These are phyloP conservation scores for Silybum marianum DNA, from an alignment of 129 eudicot species.

Conservation along the genomic window DNA sequence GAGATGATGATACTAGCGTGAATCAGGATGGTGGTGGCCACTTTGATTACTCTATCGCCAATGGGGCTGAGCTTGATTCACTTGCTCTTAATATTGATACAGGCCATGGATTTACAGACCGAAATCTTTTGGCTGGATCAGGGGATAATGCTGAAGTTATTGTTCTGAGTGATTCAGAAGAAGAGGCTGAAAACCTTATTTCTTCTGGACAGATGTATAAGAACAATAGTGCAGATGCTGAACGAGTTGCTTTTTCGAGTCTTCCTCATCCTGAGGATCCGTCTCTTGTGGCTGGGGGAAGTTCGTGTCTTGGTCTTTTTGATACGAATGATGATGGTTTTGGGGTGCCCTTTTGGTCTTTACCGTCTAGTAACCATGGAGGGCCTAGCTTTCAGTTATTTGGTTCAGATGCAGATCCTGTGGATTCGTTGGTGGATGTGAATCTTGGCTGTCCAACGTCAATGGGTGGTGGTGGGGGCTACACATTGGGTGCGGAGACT, in stretches of 20 bases:
- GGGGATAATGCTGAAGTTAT: conserved; percentile 58
- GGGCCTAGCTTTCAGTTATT: conserved; percentile 70
- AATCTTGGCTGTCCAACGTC: conserved; percentile 46
- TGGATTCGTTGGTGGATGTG: conserved; percentile 53
- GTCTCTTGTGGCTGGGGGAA: conserved; percentile 36
- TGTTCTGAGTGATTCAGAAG: conserved; percentile 85
- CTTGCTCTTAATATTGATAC: conserved; percentile 52
- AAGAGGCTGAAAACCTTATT: conserved; percentile 41
- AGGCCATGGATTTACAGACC: conserved; percentile 34
- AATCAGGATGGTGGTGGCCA: conserved; percentile 66
- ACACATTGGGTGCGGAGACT: conserved; percentile 51
- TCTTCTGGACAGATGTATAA: conserved; percentile 45
- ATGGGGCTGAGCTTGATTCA: conserved; percentile 65
- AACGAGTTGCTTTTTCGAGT: conserved; percentile 39
- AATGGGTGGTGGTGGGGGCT: conserved; percentile 50
- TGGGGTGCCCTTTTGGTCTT: conserved; percentile 58
- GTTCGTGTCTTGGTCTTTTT: conserved; percentile 53
- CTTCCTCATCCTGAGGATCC: conserved; percentile 48
- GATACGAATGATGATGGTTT: conserved; percentile 53
- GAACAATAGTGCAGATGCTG: conserved; percentile 22
- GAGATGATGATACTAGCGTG: conserved; percentile 78
- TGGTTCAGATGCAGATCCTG: conserved; percentile 59
- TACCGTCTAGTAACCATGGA: conserved; percentile 60
- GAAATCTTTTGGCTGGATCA: conserved; percentile 27
- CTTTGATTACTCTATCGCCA: conserved; percentile 49